Conservation (phyloP, 2,329 filamentous ascomycete genomes). For the Kalaharituber pfeilii region DNA sequence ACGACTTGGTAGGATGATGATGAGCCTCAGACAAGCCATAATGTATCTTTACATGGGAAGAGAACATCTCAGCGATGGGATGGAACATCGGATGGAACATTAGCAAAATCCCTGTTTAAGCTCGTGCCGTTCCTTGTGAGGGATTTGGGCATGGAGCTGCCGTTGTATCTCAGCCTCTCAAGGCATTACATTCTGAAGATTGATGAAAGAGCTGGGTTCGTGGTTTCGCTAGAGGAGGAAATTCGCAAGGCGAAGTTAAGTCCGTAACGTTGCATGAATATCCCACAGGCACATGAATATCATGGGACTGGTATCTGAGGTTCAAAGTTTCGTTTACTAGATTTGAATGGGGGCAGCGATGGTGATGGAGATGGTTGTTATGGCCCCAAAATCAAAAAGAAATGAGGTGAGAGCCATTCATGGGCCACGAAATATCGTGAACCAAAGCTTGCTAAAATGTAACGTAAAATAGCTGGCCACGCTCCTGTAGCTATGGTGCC, state of each 20-base stretch:
- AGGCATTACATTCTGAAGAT: constrained; percentile 59
- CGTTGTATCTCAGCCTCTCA: constrained; percentile 82
- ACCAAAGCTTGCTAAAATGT: too few relatives aligned
- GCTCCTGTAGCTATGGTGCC: too few relatives aligned
- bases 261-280: constrained; percentile 32
- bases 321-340: constrained; percentile 33
- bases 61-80: constrained; percentile 1
- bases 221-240: constrained; percentile 35
- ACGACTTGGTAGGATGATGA: background rate
- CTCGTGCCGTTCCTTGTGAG: constrained; percentile 57
- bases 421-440: constrained; percentile 44
- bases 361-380: constrained; percentile 61
- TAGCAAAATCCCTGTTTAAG: constrained; percentile 23
- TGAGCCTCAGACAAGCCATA: background rate
- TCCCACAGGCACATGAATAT: too few relatives aligned
- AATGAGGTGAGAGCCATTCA: constrained; percentile 29
- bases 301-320: constrained; percentile 33
- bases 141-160: constrained; percentile 58
- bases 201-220: constrained; percentile 52
- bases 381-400: constrained; percentile 31
- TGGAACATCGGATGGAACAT: constrained; percentile 12
- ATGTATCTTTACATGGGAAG: background rate
- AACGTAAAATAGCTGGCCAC: too few relatives aligned
- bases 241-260: constrained; percentile 30
- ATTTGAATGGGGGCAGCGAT: constrained; percentile 50